These are phyloP conservation scores for Spathaspora arborariae DNA, from an alignment of 805 yeast species.

Conservation along the genomic window DNA sequence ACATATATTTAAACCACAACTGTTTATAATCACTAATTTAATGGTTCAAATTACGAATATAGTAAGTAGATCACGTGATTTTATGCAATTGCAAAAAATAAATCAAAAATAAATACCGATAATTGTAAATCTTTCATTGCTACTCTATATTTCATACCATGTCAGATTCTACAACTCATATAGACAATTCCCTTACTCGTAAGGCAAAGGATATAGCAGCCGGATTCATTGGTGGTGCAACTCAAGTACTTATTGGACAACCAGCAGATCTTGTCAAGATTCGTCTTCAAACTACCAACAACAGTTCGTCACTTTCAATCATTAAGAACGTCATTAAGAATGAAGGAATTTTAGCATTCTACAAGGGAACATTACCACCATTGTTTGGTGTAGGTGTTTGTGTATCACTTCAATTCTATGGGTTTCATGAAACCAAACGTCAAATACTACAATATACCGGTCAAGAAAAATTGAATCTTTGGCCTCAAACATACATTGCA, in stretches of 20 bases:
- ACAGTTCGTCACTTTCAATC: slow-evolving; percentile 27
- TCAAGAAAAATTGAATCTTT: slow-evolving; percentile 35
- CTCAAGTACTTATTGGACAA: slow-evolving; percentile 45
- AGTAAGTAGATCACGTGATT: not conserved
- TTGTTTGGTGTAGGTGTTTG: slow-evolving; percentile 52
- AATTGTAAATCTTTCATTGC: too few relatives aligned
- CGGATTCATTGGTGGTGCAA: slow-evolving; percentile 45
- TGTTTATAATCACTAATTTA: not conserved
- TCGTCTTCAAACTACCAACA: slow-evolving; percentile 36
- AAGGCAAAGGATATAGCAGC: slow-evolving; percentile 41
- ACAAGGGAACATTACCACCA: slow-evolving; percentile 44
- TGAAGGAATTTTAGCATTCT: slow-evolving; percentile 42
- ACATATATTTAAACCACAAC: not conserved
- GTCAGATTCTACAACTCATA: slow-evolving; percentile 6
- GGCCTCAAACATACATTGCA: slow-evolving; percentile 56
- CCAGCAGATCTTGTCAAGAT: slow-evolving; percentile 45
- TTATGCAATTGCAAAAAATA: slow-evolving; percentile 1
- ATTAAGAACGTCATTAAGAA: slow-evolving; percentile 34
- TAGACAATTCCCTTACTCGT: slow-evolving; percentile 34
- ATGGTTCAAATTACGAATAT: not conserved
- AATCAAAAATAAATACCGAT: not conserved
- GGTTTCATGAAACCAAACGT: slow-evolving; percentile 66
- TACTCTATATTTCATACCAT: not conserved
- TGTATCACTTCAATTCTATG: slow-evolving; percentile 67
- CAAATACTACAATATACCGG: slow-evolving; percentile 38